Evolutionary conservation across 768 basidiomycete genomes (phyloP), one percentile per base, ranked within the genome.

Genomic region (Boletus rufocinnamomeus): DNA sequence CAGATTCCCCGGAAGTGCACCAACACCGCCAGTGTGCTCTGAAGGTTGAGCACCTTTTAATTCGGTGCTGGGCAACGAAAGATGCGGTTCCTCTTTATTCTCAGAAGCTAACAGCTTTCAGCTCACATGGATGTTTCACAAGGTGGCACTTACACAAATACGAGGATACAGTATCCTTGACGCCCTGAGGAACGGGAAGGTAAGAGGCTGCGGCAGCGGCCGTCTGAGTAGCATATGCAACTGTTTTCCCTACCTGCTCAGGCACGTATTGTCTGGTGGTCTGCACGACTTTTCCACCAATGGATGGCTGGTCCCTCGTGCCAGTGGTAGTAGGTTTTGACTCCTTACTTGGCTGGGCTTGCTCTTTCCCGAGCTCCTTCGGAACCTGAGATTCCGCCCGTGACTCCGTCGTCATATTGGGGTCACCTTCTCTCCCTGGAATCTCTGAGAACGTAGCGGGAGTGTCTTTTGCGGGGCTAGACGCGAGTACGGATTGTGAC

Each of bases 1-100:
- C 14, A 68, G 55, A 30, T 69, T 70, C 14, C 82, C 84, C 0
- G 83, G 82, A 16, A 84, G 75, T 0, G 81, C 76, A 10, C 82
- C 82, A 2, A 80, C 78, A 17, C 83, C 84, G 7, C 67, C 72
- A 0, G 61, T 62, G 43, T 60, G 72, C 48, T 76, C 75, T 1
- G 48, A 57, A 1, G 79, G 73, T 27, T 63, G 67, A 27, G 70
- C 64, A 0, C 76, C 76, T 28, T 66, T 66, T 13, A 68, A 54
- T 50, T 77, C 74, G 19, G 65, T 61, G 21, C 77, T 76, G 2
- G 78, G 77, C 44, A 79, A 55, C 14, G 77, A 74, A 21, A 61
- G 19, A n/a, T 45, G 59, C 1, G 23, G 23, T 19, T 27, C 48
- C 14, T 44, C 23, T 43, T n/a, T 25, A 13, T 28, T 30, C 21